Conservation (phyloP, 2,329 filamentous ascomycete species). For the Trichophyton verrucosum region DNA sequence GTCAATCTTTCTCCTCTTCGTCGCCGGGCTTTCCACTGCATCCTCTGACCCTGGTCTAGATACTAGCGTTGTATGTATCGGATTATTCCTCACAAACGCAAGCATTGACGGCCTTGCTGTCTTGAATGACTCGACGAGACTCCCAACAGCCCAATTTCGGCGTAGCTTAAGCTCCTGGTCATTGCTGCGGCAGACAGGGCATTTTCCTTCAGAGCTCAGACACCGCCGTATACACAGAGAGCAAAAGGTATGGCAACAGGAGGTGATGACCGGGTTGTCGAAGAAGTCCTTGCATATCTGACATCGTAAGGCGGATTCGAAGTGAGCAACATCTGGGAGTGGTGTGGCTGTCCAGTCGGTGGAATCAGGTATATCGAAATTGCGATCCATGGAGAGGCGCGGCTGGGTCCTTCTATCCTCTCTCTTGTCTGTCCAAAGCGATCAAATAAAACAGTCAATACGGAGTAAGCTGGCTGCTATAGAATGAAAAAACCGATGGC, state of each 20-base stretch:
- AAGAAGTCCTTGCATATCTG: constrained; percentile 98
- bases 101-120: constrained; percentile 52
- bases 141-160: constrained; percentile 73
- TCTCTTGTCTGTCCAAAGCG: background rate
- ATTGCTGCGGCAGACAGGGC: constrained; percentile 64
- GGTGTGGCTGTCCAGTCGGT: constrained; percentile 37
- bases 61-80: constrained; percentile 42
- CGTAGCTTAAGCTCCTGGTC: constrained; percentile 79
- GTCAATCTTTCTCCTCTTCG: constrained; percentile 28
- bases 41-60: constrained; percentile 25
- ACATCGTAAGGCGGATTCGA: constrained; percentile 81
- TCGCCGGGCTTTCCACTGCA: constrained; percentile 20
- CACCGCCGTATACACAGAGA: constrained; percentile 86
- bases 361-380: constrained; percentile 32
- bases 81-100: constrained; percentile 45
- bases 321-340: constrained; percentile 30
- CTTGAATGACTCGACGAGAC: constrained; percentile 68
- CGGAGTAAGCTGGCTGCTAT: background rate
- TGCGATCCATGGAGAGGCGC: constrained; percentile 21
- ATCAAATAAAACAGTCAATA: background rate
- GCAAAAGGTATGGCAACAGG: constrained; percentile 92
- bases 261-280: constrained; percentile 85
- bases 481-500: background rate
- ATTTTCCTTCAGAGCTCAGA: constrained; percentile 70
- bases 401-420: background rate